These are phyloP conservation scores for Capsella bursapastoris DNA, from an alignment of 345 rosid genomes.

Conservation along the genomic window DNA sequence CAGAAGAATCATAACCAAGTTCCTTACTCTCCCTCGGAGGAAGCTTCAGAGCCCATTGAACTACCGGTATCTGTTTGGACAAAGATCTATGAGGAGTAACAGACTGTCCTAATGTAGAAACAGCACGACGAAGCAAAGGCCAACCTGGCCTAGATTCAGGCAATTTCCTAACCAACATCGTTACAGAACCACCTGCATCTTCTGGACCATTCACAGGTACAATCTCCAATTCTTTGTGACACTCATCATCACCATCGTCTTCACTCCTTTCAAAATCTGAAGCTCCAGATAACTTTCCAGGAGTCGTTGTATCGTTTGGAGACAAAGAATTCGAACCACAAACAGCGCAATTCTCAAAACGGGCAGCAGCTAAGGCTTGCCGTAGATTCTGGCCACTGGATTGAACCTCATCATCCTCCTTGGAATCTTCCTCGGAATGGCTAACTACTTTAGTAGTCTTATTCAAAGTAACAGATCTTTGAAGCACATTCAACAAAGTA, in stretches of 20 bases:
- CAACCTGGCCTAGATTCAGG: conserved; percentile 80
- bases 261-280: conserved; percentile 18
- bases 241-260: conserved; percentile 40
- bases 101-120: conserved; percentile 41
- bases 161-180: conserved; percentile 51
- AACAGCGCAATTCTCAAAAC: conserved; percentile 58
- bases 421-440: conserved; percentile 34
- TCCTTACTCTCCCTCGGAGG: conserved; percentile 59
- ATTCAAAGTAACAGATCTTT: conserved; percentile 54
- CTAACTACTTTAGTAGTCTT: conserved; percentile 55
- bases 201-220: conserved; percentile 55
- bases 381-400: conserved; percentile 46
- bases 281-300: conserved; percentile 19
- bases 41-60: conserved; percentile 65
- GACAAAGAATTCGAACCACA: conserved; percentile 53
- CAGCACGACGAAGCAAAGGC: conserved; percentile 73
- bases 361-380: conserved; percentile 53
- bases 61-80: conserved; percentile 64
- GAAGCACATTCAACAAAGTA: conserved; percentile 61
- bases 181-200: conserved; percentile 48
- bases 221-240: conserved; percentile 57
- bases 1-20: conserved; percentile 33
- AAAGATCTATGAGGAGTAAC: conserved; percentile 45
- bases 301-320: conserved; percentile 24
- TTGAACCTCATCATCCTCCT: conserved; percentile 30